phyloP scores from a whole-genome alignment of 2,329 filamentous ascomycete species.

The Geosmithia putterillii region DNA sequence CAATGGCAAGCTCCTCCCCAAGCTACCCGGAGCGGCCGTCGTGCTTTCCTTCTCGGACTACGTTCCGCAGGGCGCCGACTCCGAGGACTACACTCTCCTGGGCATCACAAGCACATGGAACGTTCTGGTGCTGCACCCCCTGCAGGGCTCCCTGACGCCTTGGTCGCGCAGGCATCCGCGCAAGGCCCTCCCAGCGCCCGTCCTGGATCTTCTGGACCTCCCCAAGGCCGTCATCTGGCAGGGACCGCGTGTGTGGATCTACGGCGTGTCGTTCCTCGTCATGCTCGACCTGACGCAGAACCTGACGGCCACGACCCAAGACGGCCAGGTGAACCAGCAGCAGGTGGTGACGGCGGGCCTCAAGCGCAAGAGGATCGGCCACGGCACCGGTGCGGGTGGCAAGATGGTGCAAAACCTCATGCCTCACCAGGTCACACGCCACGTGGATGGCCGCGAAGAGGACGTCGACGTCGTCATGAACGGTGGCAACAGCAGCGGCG shows the following conservation, averaged over 20 bases:
- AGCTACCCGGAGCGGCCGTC: slow-evolving; percentile 50
- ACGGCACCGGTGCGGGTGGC: slow-evolving; percentile 38
- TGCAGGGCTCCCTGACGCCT: slow-evolving; percentile 63
- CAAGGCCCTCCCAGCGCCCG: slow-evolving; percentile 60
- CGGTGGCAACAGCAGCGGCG: slow-evolving; percentile 22
- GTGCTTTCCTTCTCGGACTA: slow-evolving; percentile 55
- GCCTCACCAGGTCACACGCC: slow-evolving; percentile 29
- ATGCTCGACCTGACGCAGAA: slow-evolving; percentile 82
- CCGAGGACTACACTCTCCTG: slow-evolving; percentile 38
- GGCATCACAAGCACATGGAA: slow-evolving; percentile 45
- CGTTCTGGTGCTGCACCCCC: slow-evolving; percentile 67
- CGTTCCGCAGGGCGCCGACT: slow-evolving; percentile 19
- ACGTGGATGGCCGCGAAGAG: slow-evolving; percentile 25
- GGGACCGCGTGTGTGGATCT: slow-evolving; percentile 68
- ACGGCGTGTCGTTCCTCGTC: slow-evolving; percentile 74
- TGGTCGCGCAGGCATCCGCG: slow-evolving; percentile 81
- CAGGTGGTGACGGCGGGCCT: slow-evolving; percentile 4
- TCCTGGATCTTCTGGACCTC: slow-evolving; percentile 62
- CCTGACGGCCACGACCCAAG: slow-evolving; percentile 27
- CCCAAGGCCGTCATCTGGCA: slow-evolving; percentile 84
- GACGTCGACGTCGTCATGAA: slow-evolving; percentile 22
- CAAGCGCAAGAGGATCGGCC: slow-evolving; percentile 41
- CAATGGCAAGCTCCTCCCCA: slow-evolving; percentile 54
- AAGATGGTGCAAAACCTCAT: slow-evolving; percentile 33
- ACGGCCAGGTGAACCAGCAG: slow-evolving; percentile 13